Percentiles rank a stretch among this genome's conserved stretches.
These are phyloP conservation scores for Cryptococcus floricola DNA, from an alignment of 1,284 basidiomycete species.

Conservation along the genomic window DNA sequence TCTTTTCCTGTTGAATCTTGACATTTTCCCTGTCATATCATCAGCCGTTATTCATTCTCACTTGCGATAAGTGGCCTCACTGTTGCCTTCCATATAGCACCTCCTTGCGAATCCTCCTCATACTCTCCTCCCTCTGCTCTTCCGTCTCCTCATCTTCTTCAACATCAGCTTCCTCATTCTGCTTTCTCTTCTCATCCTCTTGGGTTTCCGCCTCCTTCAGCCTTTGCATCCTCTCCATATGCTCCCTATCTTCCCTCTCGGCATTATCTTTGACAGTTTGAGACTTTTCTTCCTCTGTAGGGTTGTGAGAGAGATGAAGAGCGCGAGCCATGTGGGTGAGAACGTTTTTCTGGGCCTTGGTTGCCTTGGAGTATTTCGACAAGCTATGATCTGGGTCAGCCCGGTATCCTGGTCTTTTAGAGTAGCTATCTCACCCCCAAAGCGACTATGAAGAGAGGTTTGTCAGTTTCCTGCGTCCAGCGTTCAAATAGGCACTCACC, in stretches of 20 bases:
- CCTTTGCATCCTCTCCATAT: constrained; percentile 19
- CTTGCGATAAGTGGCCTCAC: constrained; percentile 3
- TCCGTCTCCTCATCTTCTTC: constrained; percentile 5
- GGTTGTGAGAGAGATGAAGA: constrained; percentile 25
- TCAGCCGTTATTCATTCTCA: not conserved
- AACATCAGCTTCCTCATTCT: constrained; percentile 8
- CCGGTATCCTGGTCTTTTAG: not conserved
- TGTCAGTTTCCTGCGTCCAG: not conserved
- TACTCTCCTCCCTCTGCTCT: constrained; percentile 13
- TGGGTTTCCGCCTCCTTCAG: constrained; percentile 17
- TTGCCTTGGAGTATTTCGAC: constrained; percentile 41
- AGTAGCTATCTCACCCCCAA: constrained; percentile 16
- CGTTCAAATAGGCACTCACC: constrained; percentile 15
- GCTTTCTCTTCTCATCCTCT: constrained; percentile 5
- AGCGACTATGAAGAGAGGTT: constrained; percentile 6
- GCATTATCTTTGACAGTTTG: constrained; percentile 21
- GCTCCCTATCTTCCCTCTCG: constrained; percentile 21
- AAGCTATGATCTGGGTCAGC: constrained; percentile 23
- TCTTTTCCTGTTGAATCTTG: constrained; percentile 6
- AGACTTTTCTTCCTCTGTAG: constrained; percentile 27
- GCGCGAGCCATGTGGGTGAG: constrained; percentile 21
- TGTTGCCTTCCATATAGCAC: constrained; percentile 20
- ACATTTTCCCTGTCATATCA: constrained; percentile 5
- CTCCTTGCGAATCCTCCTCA: constrained; percentile 14
- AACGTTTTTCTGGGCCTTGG: constrained; percentile 38